A percentile compares a stretch with the other conserved stretches of the same genome.
Evolutionary conservation across 228 moss, liverwort and hornwort genomes (phyloP).

Genomic region (Sphagnum fallax): DNA sequence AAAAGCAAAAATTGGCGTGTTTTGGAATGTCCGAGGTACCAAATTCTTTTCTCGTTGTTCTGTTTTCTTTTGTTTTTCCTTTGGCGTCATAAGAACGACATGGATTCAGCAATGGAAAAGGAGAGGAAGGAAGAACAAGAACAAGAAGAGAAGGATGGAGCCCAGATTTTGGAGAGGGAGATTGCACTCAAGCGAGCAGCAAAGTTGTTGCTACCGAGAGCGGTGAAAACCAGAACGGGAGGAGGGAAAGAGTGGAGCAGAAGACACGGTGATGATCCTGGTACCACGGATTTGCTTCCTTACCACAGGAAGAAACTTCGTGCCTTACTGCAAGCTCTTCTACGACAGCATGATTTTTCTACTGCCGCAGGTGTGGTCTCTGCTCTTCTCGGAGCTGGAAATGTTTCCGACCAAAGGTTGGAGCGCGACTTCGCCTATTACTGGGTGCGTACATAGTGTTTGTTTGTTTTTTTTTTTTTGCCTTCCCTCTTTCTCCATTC

Average conservation of each 20-base stretch:
- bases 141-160: constrained; percentile 5
- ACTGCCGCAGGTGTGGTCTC: constrained; percentile 50
- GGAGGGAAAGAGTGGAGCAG: constrained; percentile 32
- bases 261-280: constrained; percentile 44
- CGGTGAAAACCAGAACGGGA: constrained; percentile 29
- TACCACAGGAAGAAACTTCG: constrained; percentile 53
- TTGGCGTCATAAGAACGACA: not conserved
- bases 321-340: constrained; percentile 40
- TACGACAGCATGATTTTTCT: constrained; percentile 42
- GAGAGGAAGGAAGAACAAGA: constrained; percentile 2
- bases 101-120: not conserved
- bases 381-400: constrained; percentile 43
- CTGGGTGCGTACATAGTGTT: constrained; percentile 10
- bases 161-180: constrained; percentile 2
- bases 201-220: constrained; percentile 46
- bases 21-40: no score
- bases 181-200: constrained; percentile 26
- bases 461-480: constrained; percentile 1
- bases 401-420: constrained; percentile 15
- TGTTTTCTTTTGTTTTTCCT: no score
- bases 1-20: no score
- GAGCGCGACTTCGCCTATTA: constrained; percentile 45
- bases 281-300: constrained; percentile 41
- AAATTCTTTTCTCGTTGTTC: no score
- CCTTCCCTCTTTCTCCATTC: no score